Base-by-base conservation (phyloP, 108 stramenopile species). In the Asterionellopsis glacialis region DNA sequence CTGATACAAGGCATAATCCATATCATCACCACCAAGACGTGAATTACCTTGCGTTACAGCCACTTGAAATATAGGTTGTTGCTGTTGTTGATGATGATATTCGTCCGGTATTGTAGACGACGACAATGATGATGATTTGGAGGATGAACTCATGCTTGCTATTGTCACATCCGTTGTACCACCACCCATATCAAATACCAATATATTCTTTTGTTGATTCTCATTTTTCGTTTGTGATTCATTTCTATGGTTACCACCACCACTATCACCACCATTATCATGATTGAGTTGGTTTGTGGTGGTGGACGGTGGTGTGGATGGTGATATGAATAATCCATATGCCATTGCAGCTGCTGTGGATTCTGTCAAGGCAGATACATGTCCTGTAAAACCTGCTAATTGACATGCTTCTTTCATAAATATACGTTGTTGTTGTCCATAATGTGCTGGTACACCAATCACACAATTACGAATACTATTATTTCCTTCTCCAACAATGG, bases 101-200 rank as follows among this genome's bases (percentile, higher is more conserved):
- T 28, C 45, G 42, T 57, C 42, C n/a, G n/a, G n/a, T n/a, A n/a
- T n/a, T n/a, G n/a, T n/a, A n/a, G n/a, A n/a, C n/a, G n/a, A n/a
- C n/a, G n/a, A n/a, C n/a, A n/a, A n/a, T n/a, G n/a, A n/a, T n/a
- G n/a, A 7, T 33, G 2, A 7, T 18, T 33, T 59, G 19, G 24
- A 48, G 56, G 48, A 43, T 33, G 43, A 50, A 44, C 63, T 39
- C 63, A 80, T 76, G 24, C 38, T 43, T 11, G 82, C 87, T 53
- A 93, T 80, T 1, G 86, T 89, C 3, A 89, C 83, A 80, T 93
- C 91, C 4, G 91, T 89, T 4, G 91, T 93, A 0, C 91, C 91
- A 38, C 88, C 91, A 28, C 91, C 91, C 85, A 89, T 88, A 53
- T 93, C 91, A 55, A 93, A 85, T 1, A 93, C 91, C 57, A 93